Percentiles rank a stretch among this genome's conserved stretches.
phyloP scores from a whole-genome alignment of 208 protist species.

The Acanthamoeba castellanii region DNA sequence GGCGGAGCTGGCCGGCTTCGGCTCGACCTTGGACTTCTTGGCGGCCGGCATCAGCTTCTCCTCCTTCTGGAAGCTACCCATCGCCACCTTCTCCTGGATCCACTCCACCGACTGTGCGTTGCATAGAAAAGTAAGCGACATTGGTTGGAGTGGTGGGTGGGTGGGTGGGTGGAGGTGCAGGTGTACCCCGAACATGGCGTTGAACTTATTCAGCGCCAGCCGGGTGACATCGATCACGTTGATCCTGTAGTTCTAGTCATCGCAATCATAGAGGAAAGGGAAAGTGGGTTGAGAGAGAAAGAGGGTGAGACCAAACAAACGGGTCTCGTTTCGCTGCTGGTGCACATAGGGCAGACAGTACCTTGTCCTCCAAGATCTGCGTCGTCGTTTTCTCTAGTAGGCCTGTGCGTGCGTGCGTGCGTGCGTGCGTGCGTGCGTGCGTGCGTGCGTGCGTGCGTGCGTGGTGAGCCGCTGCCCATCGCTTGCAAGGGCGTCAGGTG shows the following conservation, averaged over 20 bases:
- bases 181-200: conserved; percentile 51
- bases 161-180: not conserved
- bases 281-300: not conserved
- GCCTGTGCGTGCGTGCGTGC: not conserved
- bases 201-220: conserved; percentile 46
- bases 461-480: not conserved
- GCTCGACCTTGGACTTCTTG: not conserved
- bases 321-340: too few relatives aligned
- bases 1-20: not conserved
- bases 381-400: not conserved
- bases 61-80: not conserved
- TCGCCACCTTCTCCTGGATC: conserved; percentile 17
- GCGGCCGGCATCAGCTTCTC: conserved; percentile 8
- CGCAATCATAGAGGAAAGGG: not conserved
- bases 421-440: too few relatives aligned
- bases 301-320: too few relatives aligned
- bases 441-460: too few relatives aligned
- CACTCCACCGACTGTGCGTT: conserved; percentile 29
- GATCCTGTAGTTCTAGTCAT: conserved; percentile 20
- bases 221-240: conserved; percentile 47
- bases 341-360: not conserved
- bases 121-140: not conserved
- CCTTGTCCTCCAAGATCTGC: conserved; percentile 59
- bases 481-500: too few relatives aligned
- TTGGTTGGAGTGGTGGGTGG: not conserved